These are phyloP conservation scores for Boletus sensibilis DNA, from an alignment of 768 basidiomycete genomes.

Conservation along the genomic window DNA sequence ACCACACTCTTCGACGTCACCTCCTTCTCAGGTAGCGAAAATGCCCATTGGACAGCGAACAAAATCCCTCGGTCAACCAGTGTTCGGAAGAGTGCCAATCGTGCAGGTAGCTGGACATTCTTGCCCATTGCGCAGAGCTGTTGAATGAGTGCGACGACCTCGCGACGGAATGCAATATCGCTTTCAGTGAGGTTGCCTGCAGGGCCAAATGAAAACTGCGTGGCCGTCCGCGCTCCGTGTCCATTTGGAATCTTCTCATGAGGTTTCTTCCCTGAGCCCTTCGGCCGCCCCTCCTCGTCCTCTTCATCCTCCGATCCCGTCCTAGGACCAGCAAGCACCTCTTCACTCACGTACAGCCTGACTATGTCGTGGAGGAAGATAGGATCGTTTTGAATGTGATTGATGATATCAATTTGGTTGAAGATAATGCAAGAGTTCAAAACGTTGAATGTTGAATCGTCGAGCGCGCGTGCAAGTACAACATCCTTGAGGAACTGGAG, in stretches of 20 bases:
- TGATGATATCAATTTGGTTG: constrained; percentile 98
- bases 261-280: constrained; percentile 39
- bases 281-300: constrained; percentile 23
- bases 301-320: constrained; percentile 31
- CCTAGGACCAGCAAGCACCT: constrained; percentile 48
- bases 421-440: constrained; percentile 97
- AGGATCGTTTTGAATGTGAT: constrained; percentile 77
- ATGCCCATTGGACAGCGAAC: constrained; percentile 90
- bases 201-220: constrained; percentile 54
- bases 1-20: constrained; percentile 56
- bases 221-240: constrained; percentile 21
- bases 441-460: constrained; percentile 96
- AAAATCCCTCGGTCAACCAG: constrained; percentile 88
- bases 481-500: constrained; percentile 98
- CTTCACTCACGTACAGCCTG: constrained; percentile 69
- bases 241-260: constrained; percentile 38
- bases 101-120: constrained; percentile 87
- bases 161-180: constrained; percentile 58
- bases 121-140: constrained; percentile 95
- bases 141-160: constrained; percentile 85
- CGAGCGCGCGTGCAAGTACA: constrained; percentile 89
- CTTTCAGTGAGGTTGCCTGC: constrained; percentile 54
- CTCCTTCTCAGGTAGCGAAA: constrained; percentile 64
- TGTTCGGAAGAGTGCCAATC: constrained; percentile 81
- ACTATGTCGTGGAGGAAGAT: constrained; percentile 78